A percentile compares a stretch with the other conserved stretches of the same genome.
Evolutionary conservation across 2,329 filamentous ascomycete species (phyloP).

Genomic region (Colletotrichum spaethianum): DNA sequence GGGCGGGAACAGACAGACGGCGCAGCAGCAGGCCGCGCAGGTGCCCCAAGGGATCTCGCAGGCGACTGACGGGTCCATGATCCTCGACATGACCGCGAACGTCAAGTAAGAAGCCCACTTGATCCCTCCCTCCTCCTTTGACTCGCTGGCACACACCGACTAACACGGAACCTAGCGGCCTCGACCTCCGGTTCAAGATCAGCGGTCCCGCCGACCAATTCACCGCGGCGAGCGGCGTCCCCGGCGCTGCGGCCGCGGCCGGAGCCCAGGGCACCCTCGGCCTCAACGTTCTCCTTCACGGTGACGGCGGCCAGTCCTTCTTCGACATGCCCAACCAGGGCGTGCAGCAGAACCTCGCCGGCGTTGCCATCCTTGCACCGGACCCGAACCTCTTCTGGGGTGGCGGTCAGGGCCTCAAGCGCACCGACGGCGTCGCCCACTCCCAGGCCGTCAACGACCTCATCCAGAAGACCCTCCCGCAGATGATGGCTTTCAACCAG

Average conservation of each 20-base stretch:
- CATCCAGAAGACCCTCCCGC: conserved; percentile 63
- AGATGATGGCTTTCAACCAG: conserved; percentile 67
- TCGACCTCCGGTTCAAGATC: conserved; percentile 69
- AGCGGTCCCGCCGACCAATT: conserved; percentile 69
- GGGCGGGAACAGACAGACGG: conserved; percentile 41
- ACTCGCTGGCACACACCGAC: neutral
- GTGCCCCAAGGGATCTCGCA: conserved; percentile 54
- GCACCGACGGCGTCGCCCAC: conserved; percentile 69
- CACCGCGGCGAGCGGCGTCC: conserved; percentile 62
- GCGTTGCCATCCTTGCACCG: conserved; percentile 68
- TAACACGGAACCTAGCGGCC: conserved; percentile 54
- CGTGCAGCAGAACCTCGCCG: conserved; percentile 64
- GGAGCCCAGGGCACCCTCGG: conserved; percentile 56
- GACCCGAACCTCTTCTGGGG: conserved; percentile 72
- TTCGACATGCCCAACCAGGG: conserved; percentile 71
- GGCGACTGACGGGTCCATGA: conserved; percentile 68
- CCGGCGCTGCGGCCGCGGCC: conserved; percentile 44
- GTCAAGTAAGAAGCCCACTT: conserved; percentile 61
- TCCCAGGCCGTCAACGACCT: conserved; percentile 69
- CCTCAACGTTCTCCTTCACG: conserved; percentile 71
- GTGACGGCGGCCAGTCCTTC: conserved; percentile 72
- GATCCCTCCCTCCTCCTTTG: neutral
- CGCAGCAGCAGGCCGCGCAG: conserved; percentile 48
- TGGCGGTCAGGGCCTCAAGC: conserved; percentile 64
- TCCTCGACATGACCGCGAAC: conserved; percentile 67